These are phyloP conservation scores for Neolentinus lepideus DNA, from an alignment of 1,284 basidiomycete genomes.

Conservation along the genomic window DNA sequence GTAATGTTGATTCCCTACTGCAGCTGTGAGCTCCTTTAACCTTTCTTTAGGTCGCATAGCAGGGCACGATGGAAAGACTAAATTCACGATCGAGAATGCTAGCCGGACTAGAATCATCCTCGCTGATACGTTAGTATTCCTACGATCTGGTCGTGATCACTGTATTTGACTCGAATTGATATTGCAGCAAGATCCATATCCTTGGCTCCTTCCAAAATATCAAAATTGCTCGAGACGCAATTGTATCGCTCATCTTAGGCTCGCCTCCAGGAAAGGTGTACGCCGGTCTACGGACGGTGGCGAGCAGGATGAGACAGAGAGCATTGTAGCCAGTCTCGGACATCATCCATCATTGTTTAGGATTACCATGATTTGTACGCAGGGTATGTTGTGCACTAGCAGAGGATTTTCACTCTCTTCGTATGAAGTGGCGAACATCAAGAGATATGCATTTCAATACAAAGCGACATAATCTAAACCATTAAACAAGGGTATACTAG, in stretches of 20 bases:
- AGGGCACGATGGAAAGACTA: slow-evolving; percentile 96
- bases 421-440: too few species aligned
- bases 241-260: slow-evolving; percentile 92
- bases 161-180: slow-evolving; percentile 6
- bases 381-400: too few species aligned
- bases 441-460: too few species aligned
- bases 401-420: neutral
- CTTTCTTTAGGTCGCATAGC: slow-evolving; percentile 77
- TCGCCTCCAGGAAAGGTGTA: slow-evolving; percentile 97
- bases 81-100: slow-evolving; percentile 97
- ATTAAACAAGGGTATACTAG: too few species aligned
- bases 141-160: slow-evolving; percentile 1
- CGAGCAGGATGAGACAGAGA: slow-evolving; percentile 89
- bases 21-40: slow-evolving; percentile 2
- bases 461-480: too few species aligned
- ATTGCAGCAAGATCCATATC: slow-evolving; percentile 82
- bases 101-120: slow-evolving; percentile 94
- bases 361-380: too few species aligned
- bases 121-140: slow-evolving; percentile 79
- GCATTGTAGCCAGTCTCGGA: slow-evolving; percentile 38
- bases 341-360: too few species aligned
- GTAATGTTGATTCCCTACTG: slow-evolving; percentile 30
- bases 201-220: slow-evolving; percentile 96
- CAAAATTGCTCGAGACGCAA: slow-evolving; percentile 93
- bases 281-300: slow-evolving; percentile 84